phyloP scores from a whole-genome alignment of 2,329 filamentous ascomycete genomes.

The Monosporascus sp. region DNA sequence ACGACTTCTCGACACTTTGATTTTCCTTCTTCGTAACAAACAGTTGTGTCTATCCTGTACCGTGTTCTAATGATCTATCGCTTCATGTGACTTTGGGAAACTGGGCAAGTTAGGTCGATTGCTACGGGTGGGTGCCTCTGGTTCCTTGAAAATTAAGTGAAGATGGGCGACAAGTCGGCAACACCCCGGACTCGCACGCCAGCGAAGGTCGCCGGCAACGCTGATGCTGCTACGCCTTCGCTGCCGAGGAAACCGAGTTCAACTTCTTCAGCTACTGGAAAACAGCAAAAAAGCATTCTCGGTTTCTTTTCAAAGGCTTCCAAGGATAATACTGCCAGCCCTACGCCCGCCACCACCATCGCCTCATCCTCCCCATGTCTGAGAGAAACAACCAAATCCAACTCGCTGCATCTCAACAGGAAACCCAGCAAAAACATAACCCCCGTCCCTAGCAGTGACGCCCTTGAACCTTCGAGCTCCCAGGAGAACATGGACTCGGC shows the following conservation, averaged over 20 bases:
- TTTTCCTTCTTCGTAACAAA: too few relatives aligned
- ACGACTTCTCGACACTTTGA: too few relatives aligned
- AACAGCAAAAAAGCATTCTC: constrained; percentile 64
- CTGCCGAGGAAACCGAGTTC: constrained; percentile 40
- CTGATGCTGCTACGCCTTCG: constrained; percentile 24
- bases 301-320: constrained; percentile 71
- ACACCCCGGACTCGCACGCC: constrained; percentile 15
- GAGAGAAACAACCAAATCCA: constrained; percentile 45
- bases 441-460: constrained; percentile 77
- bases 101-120: too few relatives aligned
- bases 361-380: constrained; percentile 32
- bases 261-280: constrained; percentile 42
- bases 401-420: constrained; percentile 33
- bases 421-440: constrained; percentile 50
- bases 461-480: constrained; percentile 60
- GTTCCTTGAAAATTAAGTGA: too few relatives aligned
- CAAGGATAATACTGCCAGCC: constrained; percentile 20
- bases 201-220: constrained; percentile 16
- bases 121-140: too few relatives aligned
- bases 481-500: constrained; percentile 56
- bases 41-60: too few relatives aligned
- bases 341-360: constrained; percentile 19
- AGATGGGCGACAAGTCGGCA: constrained; percentile 20
- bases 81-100: too few relatives aligned
- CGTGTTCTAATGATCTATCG: too few relatives aligned